Evolutionary conservation across 257 asterid species (phyloP), one percentile per base, ranked within the genome.

Genomic region (Ilex asprella): DNA sequence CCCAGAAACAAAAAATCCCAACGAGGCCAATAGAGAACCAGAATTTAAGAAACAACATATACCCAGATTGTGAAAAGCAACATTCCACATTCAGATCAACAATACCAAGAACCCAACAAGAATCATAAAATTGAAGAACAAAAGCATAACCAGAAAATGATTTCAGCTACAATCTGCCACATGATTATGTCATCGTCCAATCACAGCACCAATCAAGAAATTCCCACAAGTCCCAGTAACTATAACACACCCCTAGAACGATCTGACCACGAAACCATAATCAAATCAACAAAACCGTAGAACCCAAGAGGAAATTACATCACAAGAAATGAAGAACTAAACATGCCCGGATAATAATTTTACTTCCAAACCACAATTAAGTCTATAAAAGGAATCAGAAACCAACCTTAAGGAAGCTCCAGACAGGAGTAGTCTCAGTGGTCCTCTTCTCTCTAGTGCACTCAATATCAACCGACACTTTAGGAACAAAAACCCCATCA

Each of bases 401-500:
- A 51, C 60, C 60, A 55, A 89, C 99, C 97, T 93, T 96, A 61
- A 75, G 88, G 77, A 93, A 93, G 81, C 73, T 80, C 67, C 63
- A 78, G 67, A 93, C 95, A 49, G 85, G 89, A 46, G 96, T 89
- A 64, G 68, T 73, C 70, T 81, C 89, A 31, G 75, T 68, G 57
- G 51, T 76, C 67, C 69, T 77, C 58, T 53, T 50, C 14, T 86
- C 97, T 27, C 2, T 44, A 32, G 81, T 73, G 69, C 78, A 81
- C 16, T 77, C 89, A 74, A 93, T 82, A 72, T 93, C 99, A 75
- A 70, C 78, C 51, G 99, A 79, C 43, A 89, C 99, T 81, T 89
- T 72, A 0, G 94, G 96, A 63, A 93, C 73, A 70, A 73, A 50
- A 71, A 70, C 68, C 70, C 81, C 84, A 70, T 80, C 81, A 16